Evolutionary conservation across 257 asterid genomes (phyloP).

Genomic region (Nyctanthes arbortristis): DNA sequence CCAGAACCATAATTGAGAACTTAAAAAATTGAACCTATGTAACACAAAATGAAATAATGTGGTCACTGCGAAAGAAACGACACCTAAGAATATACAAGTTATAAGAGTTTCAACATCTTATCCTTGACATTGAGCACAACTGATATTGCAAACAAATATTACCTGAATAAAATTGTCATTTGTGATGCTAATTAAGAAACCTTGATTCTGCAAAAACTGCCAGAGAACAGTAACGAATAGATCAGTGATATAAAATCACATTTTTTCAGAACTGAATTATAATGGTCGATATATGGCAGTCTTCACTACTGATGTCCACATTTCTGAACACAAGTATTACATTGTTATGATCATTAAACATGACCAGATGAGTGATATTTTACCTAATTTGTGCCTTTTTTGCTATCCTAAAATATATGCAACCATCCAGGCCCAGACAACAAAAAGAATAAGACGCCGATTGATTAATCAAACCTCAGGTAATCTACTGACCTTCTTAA

Average conservation of each 20-base stretch:
- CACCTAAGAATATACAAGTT: constrained; percentile 2
- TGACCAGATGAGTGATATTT: background rate
- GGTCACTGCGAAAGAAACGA: background rate
- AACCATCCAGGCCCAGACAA: background rate
- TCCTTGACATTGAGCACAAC: background rate
- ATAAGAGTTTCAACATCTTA: constrained; percentile 15
- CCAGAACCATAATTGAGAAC: background rate
- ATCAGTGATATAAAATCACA: constrained; percentile 14
- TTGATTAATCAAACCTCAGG: background rate
- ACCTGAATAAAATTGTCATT: constrained; percentile 85
- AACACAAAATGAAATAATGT: background rate
- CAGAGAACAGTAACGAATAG: constrained; percentile 25
- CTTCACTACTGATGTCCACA: background rate
- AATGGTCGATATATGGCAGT: background rate
- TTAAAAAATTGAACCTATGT: background rate
- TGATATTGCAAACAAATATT: background rate
- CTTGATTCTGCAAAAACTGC: constrained; percentile 93
- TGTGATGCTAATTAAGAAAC: constrained; percentile 72
- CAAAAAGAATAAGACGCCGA: constrained; percentile 1
- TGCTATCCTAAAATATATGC: constrained; percentile 7
- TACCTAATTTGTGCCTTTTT: background rate
- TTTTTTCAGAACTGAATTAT: background rate
- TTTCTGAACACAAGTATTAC: background rate
- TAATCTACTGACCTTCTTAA: background rate
- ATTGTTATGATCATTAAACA: background rate